Conservation (phyloP, 2,329 filamentous ascomycete genomes). For the Xylaria sp. region DNA sequence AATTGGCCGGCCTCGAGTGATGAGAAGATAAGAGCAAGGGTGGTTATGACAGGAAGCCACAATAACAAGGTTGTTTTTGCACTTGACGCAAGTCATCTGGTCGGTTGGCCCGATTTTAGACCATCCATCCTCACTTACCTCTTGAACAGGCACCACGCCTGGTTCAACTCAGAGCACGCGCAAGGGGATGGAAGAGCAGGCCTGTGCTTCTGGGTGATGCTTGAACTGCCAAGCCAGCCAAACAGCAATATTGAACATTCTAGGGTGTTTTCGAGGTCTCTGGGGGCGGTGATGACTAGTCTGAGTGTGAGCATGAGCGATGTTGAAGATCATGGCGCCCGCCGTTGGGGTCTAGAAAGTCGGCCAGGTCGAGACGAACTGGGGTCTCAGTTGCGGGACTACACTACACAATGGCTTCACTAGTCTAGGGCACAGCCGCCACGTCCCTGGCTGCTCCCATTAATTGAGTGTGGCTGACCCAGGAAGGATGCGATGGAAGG, state of each 20-base stretch:
- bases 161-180: background rate
- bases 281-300: background rate
- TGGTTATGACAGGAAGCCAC: constrained; percentile 10
- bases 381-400: background rate
- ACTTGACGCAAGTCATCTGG: constrained; percentile 14
- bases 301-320: background rate
- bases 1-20: background rate
- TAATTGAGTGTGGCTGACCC: constrained; percentile 8
- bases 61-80: constrained; percentile 22
- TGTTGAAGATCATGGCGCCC: background rate
- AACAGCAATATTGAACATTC: constrained; percentile 19
- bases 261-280: background rate
- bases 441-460: background rate
- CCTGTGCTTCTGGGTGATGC: background rate
- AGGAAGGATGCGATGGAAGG: constrained; percentile 5
- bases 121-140: background rate
- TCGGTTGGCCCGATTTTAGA: background rate
- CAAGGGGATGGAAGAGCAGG: background rate
- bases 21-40: constrained; percentile 1
- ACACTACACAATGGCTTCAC: too few relatives aligned
- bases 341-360: background rate
- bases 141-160: background rate
- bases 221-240: background rate
- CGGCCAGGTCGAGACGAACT: constrained; percentile 3
- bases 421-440: constrained; percentile 14